Evolutionary conservation across 495 filamentous ascomycete genomes (phyloP).

Genomic region (Penicillium macrosclerotiorum): DNA sequence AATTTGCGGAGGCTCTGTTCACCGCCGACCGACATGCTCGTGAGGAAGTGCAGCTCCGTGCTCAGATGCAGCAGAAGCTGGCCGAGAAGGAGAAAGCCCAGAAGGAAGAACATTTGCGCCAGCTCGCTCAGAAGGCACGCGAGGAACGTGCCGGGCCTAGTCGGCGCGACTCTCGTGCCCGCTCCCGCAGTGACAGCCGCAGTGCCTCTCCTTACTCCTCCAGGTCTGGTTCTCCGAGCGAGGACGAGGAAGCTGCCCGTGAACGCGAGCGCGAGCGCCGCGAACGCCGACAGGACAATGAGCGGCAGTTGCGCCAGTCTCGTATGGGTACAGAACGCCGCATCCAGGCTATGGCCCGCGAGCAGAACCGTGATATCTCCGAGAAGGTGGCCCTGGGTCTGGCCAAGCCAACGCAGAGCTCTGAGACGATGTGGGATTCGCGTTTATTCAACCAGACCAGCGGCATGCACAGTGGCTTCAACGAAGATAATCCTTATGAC

Average conservation of each 20-base stretch:
- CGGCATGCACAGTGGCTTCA: constrained; percentile 87
- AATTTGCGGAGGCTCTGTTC: constrained; percentile 91
- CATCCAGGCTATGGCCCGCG: constrained; percentile 86
- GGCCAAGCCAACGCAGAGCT: constrained; percentile 87
- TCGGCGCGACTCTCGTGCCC: constrained; percentile 42
- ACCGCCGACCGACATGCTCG: constrained; percentile 92
- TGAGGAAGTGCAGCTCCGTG: constrained; percentile 90
- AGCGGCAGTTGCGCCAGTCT: constrained; percentile 88
- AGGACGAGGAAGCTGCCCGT: constrained; percentile 65
- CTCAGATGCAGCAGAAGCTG: constrained; percentile 92
- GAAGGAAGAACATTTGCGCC: constrained; percentile 90
- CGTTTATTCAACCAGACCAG: constrained; percentile 91
- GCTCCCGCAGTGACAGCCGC: constrained; percentile 48
- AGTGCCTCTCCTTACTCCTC: constrained; percentile 56
- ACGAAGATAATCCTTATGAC: constrained; percentile 97
- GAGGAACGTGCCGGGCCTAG: constrained; percentile 65
- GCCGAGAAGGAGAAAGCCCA: constrained; percentile 94
- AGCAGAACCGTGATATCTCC: constrained; percentile 95
- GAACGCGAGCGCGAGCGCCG: constrained; percentile 75
- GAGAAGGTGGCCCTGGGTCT: constrained; percentile 96
- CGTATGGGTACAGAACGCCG: constrained; percentile 92
- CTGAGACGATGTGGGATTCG: constrained; percentile 95
- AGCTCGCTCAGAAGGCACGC: constrained; percentile 86
- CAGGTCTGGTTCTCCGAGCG: constrained; percentile 53
- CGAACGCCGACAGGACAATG: constrained; percentile 76